A percentile compares a stretch with the other conserved stretches of the same genome.
Conservation (phyloP, 2,329 filamentous ascomycete genomes). For the Gliomastix tumulicola region DNA sequence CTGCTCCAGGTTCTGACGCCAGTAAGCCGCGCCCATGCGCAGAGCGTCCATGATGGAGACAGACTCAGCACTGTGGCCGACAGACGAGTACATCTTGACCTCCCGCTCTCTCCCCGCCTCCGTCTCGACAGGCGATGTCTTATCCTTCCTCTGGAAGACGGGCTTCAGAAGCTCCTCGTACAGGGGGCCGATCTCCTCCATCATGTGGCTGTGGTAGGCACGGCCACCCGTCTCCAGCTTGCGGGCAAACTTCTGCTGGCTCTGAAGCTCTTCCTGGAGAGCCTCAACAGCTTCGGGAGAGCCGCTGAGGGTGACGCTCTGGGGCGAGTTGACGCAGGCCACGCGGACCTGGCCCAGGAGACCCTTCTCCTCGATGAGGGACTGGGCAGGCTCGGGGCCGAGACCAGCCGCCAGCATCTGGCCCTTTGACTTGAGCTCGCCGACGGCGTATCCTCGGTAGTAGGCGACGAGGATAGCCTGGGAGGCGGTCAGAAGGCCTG, state of each 20-base stretch:
- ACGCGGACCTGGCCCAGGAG: conserved; percentile 17
- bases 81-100: conserved; percentile 3
- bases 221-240: conserved; percentile 25
- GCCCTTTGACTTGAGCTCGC: conserved; percentile 7
- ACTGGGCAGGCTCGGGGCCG: conserved; percentile 6
- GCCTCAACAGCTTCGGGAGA: conserved; percentile 8
- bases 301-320: conserved; percentile 26
- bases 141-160: conserved; percentile 6
- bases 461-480: conserved; percentile 30
- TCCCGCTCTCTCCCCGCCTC: too few relatives aligned
- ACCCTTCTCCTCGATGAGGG: conserved; percentile 13
- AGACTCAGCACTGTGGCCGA: not conserved
- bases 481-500: conserved; percentile 21
- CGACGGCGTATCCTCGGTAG: conserved; percentile 22
- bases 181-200: conserved; percentile 14
- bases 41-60: not conserved
- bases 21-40: conserved; percentile 4
- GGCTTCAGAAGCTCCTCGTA: conserved; percentile 10
- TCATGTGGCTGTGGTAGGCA: conserved; percentile 34
- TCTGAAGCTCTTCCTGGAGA: conserved; percentile 3
- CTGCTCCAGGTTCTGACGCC: conserved; percentile 9
- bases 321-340: conserved; percentile 29
- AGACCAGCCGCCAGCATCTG: conserved; percentile 33
- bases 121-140: not conserved
- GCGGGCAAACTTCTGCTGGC: conserved; percentile 14